phyloP scores from a whole-genome alignment of 257 asterid species.

The Nicotiana undulata region DNA sequence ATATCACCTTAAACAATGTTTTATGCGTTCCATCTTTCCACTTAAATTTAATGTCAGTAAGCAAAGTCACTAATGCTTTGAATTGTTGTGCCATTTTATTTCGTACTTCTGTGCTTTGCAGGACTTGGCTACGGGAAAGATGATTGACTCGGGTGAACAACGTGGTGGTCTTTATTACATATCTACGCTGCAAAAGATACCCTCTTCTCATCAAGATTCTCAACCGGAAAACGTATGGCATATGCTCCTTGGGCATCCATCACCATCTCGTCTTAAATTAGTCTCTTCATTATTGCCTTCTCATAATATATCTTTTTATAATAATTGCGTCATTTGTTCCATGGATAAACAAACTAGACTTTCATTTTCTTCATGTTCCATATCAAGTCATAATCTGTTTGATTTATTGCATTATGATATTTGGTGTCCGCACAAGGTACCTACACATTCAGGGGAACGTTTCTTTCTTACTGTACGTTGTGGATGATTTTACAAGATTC shows the following conservation, averaged over 20 bases:
- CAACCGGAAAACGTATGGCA: background rate
- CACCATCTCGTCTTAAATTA: background rate
- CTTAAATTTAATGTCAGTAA: background rate
- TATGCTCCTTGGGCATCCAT: background rate
- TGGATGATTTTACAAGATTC: background rate
- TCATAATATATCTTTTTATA: background rate
- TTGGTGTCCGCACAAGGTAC: slow-evolving; percentile 1
- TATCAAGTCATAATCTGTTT: background rate
- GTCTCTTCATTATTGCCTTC: background rate
- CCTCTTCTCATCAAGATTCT: no score
- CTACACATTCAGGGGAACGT: background rate
- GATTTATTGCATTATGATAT: slow-evolving; percentile 6
- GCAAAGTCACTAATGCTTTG: background rate
- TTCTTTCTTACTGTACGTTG: background rate
- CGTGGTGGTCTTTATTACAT: no score
- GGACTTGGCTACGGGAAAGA: slow-evolving; percentile 2
- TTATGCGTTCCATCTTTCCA: background rate
- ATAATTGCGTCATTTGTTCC: background rate
- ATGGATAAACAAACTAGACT: background rate
- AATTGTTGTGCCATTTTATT: slow-evolving; percentile 1
- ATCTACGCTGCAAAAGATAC: no score
- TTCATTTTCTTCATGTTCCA: background rate
- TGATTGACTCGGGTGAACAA: slow-evolving; percentile 1
- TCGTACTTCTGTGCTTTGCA: background rate
- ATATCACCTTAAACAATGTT: background rate